Evolutionary conservation across 345 rosid genomes (phyloP), one percentile per base, ranked within the genome.

Genomic region (Citrus maxima): DNA sequence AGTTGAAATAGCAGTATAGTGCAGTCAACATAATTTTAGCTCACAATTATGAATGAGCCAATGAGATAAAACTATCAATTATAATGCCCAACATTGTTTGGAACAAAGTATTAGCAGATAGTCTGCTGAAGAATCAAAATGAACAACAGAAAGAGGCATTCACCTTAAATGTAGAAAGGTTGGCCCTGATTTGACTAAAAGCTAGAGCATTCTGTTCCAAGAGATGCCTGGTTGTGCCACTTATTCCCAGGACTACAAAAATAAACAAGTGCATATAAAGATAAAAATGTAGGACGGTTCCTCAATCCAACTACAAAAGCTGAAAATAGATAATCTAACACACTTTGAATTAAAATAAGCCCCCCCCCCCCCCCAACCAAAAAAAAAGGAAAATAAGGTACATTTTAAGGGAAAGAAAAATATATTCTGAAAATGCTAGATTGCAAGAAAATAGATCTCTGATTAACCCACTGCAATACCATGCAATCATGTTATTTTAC

Each of bases 171-270:
- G 78, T 77, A 81, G 91, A 90, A 84, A 94, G 90, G 81, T 97
- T 97, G 67, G 89, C 84, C 81, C 87, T 79, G 78, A 97, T 97
- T 82, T 87, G 91, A 84, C 77, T 85, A 81, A 97, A 87, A 56
- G 91, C 88, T 82, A 85, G 88, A 77, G 79, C 83, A 83, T 93
- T 97, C 81, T 94, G 93, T 78, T 94, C 92, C 85, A 97, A 85
- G 35, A 90, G 93, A 83, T 85, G 89, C 83, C 85, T 82, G 28
- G 89, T 80, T 62, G 84, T 76, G 28, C 93, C 90, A 78, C 88
- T 88, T 77, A 87, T 80, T 84, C 93, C 98, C 92, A 95, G 82
- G 59, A 79, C 82, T 72, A 83, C 58, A 74, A 73, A 81, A 76
- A 34, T 24, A 70, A 77, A 38, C 75, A 77, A 70, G 65, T 55